Evolutionary conservation across 345 rosid species (phyloP).

Genomic region (Gossypium sturtianum): DNA sequence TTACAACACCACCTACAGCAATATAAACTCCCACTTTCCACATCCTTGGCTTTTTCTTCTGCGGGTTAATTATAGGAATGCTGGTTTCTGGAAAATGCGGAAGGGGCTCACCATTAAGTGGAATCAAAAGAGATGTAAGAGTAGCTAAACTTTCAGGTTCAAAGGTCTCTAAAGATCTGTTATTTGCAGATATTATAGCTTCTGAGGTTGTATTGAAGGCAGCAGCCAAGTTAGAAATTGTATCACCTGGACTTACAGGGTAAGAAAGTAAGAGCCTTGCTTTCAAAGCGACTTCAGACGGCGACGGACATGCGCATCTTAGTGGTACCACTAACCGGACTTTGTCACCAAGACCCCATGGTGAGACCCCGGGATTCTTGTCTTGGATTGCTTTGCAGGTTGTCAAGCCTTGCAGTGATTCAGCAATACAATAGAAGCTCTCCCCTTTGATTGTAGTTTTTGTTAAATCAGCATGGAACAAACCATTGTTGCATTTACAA

Average conservation of each 20-base stretch:
- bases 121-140: conserved; percentile 53
- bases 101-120: conserved; percentile 42
- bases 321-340: conserved; percentile 44
- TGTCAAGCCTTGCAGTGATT: conserved; percentile 65
- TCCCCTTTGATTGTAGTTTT: conserved; percentile 53
- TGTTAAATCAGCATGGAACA: conserved; percentile 48
- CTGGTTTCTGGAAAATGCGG: conserved; percentile 23
- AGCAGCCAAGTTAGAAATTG: conserved; percentile 43
- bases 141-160: conserved; percentile 33
- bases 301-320: conserved; percentile 53
- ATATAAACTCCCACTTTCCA: conserved; percentile 43
- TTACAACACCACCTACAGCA: conserved; percentile 42
- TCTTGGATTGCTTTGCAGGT: conserved; percentile 53
- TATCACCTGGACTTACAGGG: conserved; percentile 53
- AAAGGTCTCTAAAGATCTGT: conserved; percentile 30
- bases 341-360: conserved; percentile 37
- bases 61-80: conserved; percentile 24
- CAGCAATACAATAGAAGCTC: conserved; percentile 51
- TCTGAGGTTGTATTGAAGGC: conserved; percentile 57
- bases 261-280: conserved; percentile 49
- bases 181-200: conserved; percentile 59
- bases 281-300: conserved; percentile 22
- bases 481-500: conserved; percentile 53
- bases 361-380: conserved; percentile 44
- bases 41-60: conserved; percentile 36